Percentiles rank a stretch among this genome's conserved stretches.
Evolutionary conservation across 2,329 filamentous ascomycete genomes (phyloP).

Genomic region (Diaporthe aspalathi): DNA sequence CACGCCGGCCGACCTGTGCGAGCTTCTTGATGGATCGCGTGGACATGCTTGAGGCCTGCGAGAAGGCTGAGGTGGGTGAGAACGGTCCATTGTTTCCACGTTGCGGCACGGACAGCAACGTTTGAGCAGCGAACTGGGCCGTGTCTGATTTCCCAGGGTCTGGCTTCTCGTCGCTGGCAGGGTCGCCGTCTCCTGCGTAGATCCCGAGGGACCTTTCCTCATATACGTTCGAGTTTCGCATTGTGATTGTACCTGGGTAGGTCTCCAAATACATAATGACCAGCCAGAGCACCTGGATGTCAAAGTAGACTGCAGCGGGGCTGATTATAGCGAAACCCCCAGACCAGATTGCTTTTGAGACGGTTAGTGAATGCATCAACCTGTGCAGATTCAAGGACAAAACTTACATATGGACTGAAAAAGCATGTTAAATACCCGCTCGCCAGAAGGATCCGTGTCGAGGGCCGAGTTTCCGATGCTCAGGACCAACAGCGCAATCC

Average conservation of each 20-base stretch:
- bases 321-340: constrained; percentile 66
- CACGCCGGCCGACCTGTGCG: constrained; percentile 36
- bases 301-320: constrained; percentile 56
- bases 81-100: not conserved
- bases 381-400: not conserved
- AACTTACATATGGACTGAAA: constrained; percentile 56
- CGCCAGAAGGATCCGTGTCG: constrained; percentile 54
- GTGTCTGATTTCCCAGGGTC: constrained; percentile 1
- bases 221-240: constrained; percentile 68
- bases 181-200: constrained; percentile 45
- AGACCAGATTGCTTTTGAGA: constrained; percentile 55
- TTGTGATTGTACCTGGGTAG: constrained; percentile 57
- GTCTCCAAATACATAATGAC: constrained; percentile 62
- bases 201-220: constrained; percentile 66
- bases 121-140: constrained; percentile 14
- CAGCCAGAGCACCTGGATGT: constrained; percentile 56
- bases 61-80: constrained; percentile 28
- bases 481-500: constrained; percentile 64
- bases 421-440: constrained; percentile 62
- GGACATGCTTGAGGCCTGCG: constrained; percentile 20
- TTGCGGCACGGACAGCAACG: constrained; percentile 1
- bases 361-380: not conserved
- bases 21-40: constrained; percentile 40
- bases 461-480: constrained; percentile 63
- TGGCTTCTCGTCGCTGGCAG: constrained; percentile 7